A percentile compares a stretch with the other conserved stretches of the same genome.
Evolutionary conservation across 208 protist species (phyloP).

Genomic region (Trypanosoma mega): DNA sequence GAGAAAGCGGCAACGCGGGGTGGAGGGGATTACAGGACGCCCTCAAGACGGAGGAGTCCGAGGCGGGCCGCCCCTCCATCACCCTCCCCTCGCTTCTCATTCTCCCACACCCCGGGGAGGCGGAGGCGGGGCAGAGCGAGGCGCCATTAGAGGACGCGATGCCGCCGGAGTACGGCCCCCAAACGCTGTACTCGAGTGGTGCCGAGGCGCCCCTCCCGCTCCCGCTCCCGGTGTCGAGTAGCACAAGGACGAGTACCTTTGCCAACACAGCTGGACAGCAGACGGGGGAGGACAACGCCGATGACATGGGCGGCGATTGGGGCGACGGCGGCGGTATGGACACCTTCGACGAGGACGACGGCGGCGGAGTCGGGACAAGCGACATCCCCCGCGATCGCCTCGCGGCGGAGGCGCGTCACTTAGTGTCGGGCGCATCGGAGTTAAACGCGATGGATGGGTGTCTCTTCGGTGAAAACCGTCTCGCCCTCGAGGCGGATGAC

Average conservation of each 20-base stretch:
- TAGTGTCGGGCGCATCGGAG: conserved; percentile 63
- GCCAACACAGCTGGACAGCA: no score
- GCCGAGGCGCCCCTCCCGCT: no score
- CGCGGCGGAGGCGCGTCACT: conserved; percentile 42
- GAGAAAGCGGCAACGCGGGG: conserved; percentile 2
- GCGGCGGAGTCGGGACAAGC: conserved; percentile 1
- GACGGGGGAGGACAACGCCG: conserved; percentile 17
- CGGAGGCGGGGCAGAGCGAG: neutral
- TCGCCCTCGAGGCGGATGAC: conserved; percentile 81
- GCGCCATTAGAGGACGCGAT: conserved; percentile 1
- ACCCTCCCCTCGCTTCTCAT: conserved; percentile 47
- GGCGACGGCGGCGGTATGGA: conserved; percentile 26
- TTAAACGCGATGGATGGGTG: conserved; percentile 59
- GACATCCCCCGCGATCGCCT: conserved; percentile 19
- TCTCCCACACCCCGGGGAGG: conserved; percentile 29
- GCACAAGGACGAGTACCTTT: no score
- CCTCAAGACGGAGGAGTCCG: conserved; percentile 2
- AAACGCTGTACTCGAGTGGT: no score
- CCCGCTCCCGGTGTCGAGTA: no score
- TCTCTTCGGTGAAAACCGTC: conserved; percentile 49
- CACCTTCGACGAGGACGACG: neutral
- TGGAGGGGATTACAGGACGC: neutral
- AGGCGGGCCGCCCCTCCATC: conserved; percentile 17
- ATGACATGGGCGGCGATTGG: conserved; percentile 21
- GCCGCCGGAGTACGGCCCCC: no score